Evolutionary conservation across 352 stramenopile genomes (phyloP).

Genomic region (Pythium grandisporangium): DNA sequence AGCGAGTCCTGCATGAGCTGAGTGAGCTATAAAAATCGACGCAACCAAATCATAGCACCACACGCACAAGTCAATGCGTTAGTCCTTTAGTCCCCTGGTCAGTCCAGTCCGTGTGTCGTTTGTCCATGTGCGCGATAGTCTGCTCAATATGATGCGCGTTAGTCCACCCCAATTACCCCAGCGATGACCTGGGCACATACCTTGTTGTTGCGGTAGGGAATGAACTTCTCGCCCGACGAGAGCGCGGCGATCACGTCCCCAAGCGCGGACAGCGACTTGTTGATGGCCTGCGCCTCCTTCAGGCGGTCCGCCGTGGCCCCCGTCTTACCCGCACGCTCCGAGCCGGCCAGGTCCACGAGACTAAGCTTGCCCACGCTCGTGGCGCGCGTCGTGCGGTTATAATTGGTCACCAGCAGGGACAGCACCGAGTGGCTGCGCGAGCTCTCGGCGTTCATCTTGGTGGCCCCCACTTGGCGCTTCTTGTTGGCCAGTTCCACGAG

Average conservation of each 20-base stretch:
- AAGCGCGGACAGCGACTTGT: constrained; percentile 85
- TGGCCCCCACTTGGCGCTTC: constrained; percentile 85
- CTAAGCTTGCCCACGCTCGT: constrained; percentile 77
- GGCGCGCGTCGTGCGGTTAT: constrained; percentile 85
- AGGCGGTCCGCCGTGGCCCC: constrained; percentile 75
- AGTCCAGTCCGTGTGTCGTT: too few species aligned
- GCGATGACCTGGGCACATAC: too few species aligned
- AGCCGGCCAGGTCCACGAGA: constrained; percentile 85
- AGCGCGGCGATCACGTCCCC: constrained; percentile 90
- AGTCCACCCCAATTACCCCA: too few species aligned
- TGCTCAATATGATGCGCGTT: too few species aligned
- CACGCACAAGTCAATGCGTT: too few species aligned
- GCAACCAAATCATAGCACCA: constrained; percentile 1
- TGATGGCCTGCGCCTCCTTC: constrained; percentile 86
- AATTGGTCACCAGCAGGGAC: constrained; percentile 80
- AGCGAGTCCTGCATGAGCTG: constrained; percentile 92
- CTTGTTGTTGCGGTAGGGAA: constrained; percentile 92
- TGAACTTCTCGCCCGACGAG: constrained; percentile 89
- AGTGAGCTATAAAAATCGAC: constrained; percentile 55
- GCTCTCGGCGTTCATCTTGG: constrained; percentile 91
- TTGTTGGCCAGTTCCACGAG: constrained; percentile 86
- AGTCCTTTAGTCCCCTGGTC: too few species aligned
- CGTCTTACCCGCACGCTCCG: constrained; percentile 81
- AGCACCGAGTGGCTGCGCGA: constrained; percentile 89
- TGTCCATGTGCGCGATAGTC: too few species aligned